A percentile compares a stretch with the other conserved stretches of the same genome.
These are phyloP conservation scores for Penicillium concentricum DNA, from an alignment of 2,329 filamentous ascomycete genomes.

Conservation along the genomic window DNA sequence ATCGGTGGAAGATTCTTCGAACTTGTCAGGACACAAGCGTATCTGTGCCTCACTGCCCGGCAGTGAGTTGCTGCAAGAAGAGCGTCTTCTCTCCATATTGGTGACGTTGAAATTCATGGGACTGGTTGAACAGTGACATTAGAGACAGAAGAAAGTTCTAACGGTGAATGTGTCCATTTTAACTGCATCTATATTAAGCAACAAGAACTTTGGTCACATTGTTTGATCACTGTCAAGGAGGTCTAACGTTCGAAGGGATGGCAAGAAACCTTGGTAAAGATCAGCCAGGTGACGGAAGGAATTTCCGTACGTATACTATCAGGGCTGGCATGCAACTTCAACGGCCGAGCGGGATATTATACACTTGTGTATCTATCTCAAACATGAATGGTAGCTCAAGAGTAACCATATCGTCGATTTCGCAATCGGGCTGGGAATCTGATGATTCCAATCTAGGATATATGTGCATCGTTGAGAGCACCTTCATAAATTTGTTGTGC, in stretches of 20 bases:
- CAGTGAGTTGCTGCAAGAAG: constrained; percentile 1
- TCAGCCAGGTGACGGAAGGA: constrained; percentile 17
- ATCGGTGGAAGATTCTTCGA: background rate
- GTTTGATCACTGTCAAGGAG: constrained; percentile 9
- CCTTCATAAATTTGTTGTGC: background rate
- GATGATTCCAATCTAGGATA: background rate
- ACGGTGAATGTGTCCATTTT: constrained; percentile 3
- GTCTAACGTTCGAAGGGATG: constrained; percentile 14
- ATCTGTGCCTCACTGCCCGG: constrained; percentile 7
- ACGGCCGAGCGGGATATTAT: constrained; percentile 2
- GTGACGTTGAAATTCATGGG: background rate
- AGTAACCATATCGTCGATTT: background rate
- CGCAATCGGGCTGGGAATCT: constrained; percentile 3
- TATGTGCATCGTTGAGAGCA: background rate
- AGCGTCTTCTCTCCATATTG: constrained; percentile 4
- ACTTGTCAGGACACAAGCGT: constrained; percentile 6
- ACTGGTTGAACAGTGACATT: background rate
- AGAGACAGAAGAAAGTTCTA: background rate
- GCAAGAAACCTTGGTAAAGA: constrained; percentile 1
- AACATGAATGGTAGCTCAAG: background rate
- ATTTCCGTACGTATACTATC: constrained; percentile 12
- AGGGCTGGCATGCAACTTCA: constrained; percentile 10
- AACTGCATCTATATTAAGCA: constrained; percentile 1
- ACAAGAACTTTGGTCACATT: constrained; percentile 14
- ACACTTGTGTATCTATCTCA: background rate